Evolutionary conservation across 2,329 filamentous ascomycete genomes (phyloP), one percentile per base, ranked within the genome.

Genomic region (Aureobasidium sp.): DNA sequence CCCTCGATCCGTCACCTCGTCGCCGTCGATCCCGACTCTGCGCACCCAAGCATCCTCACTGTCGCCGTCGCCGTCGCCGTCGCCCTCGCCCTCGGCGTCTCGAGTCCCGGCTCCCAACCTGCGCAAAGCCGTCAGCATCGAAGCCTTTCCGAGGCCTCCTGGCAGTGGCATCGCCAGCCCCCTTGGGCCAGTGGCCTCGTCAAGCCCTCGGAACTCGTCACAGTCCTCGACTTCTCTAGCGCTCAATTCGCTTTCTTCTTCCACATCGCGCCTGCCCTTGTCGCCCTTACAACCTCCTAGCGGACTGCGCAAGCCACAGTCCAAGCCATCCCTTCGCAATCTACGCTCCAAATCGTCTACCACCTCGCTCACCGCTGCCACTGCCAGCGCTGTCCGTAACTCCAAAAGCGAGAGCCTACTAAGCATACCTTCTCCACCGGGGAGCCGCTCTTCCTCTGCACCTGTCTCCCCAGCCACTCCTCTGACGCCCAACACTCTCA

Each of bases 381-480:
- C 87, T 26, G 89, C 84, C 62, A 89, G 85, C 43, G 90, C 78
- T 39, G 79, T 82, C 37, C 84, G 82, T 59, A 79, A 84, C 32
- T 82, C 88, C 68, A 87, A 86, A 69, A 89, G 87, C 0, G 89
- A 92, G 68, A 88, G 87, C 27, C 79, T 91, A 41, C 84, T 90
- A 63, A 92, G 87, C 72, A 79, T 92, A 20, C 85, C 88, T 3
- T 96, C 92, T 5, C 90, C 90, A 6, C 86, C 92, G 0, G 90
- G 93, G 67, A 97, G 93, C 73, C 84, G 92, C 66, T 95, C 88
- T 71, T 96, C 93, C 29, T 97, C 93, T 29, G 90, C 92, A 0
- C 89, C 96, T 72, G 92, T 90, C 64, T 97, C 92, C 0, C 95
- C 95, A 71, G 92, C 90, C 12, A 96, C 92, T 3, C 95, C 88